These are phyloP conservation scores for Neurospora sp. DNA, from an alignment of 495 filamentous ascomycete species.

Conservation along the genomic window DNA sequence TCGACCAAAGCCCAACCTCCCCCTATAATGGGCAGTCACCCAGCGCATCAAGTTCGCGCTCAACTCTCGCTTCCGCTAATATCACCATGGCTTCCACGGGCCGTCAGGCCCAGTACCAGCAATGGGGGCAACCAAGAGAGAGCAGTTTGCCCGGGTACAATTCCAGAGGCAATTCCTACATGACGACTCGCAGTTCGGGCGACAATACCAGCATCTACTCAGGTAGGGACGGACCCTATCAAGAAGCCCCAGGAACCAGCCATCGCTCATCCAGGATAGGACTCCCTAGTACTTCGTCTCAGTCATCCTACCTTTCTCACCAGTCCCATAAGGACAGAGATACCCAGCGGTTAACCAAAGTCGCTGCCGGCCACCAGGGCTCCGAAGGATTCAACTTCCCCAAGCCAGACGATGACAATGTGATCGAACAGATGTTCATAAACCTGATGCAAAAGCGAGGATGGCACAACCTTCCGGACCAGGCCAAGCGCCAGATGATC, in stretches of 20 bases:
- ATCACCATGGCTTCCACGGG: constrained; percentile 61
- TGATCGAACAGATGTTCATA: constrained; percentile 87
- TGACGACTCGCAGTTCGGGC: constrained; percentile 38
- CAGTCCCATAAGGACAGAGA: constrained; percentile 31
- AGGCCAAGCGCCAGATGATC: constrained; percentile 88
- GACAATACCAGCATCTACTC: constrained; percentile 49
- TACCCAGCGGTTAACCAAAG: constrained; percentile 41
- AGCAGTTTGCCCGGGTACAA: constrained; percentile 40
- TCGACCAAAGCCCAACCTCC: constrained; percentile 44
- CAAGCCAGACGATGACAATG: constrained; percentile 66
- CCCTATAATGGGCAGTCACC: constrained; percentile 48
- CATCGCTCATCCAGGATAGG: constrained; percentile 53
- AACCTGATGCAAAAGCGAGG: constrained; percentile 95
- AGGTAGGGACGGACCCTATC: constrained; percentile 58
- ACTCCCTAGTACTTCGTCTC: constrained; percentile 39
- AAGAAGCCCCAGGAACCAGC: constrained; percentile 53
- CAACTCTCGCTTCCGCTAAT: constrained; percentile 54
- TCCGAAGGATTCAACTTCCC: constrained; percentile 54
- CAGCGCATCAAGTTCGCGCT: constrained; percentile 57
- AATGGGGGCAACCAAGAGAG: constrained; percentile 56
- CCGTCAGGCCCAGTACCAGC: constrained; percentile 60
- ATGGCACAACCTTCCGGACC: constrained; percentile 94
- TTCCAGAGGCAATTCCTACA: constrained; percentile 56
- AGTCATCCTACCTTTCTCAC: constrained; percentile 37
- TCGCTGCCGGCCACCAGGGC: constrained; percentile 36